phyloP scores from a whole-genome alignment of 164 flowering plant species.

The Chloranthus sessilifolius region DNA sequence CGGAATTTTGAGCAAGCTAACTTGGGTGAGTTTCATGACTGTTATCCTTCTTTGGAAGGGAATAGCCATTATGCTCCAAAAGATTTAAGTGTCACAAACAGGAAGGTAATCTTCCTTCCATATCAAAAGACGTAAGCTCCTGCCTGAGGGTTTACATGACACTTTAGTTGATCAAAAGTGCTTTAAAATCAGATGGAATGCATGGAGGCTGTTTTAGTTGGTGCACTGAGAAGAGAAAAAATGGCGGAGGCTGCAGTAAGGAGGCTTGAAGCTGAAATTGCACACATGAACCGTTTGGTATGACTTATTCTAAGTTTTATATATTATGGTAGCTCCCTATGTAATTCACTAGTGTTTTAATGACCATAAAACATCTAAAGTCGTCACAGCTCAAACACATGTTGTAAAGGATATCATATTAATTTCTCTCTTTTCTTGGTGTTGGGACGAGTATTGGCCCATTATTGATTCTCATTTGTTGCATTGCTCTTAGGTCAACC shows the following conservation, averaged over 20 bases:
- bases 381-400: neutral
- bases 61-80: slow-evolving; percentile 10
- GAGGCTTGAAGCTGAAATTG: slow-evolving; percentile 58
- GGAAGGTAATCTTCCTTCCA: slow-evolving; percentile 34
- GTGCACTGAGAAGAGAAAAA: slow-evolving; percentile 74
- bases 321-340: too few species aligned
- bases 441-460: neutral
- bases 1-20: slow-evolving; percentile 23
- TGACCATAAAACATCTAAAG: too few species aligned
- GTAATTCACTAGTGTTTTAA: too few species aligned
- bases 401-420: neutral
- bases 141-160: slow-evolving; percentile 1
- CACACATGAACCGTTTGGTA: slow-evolving; percentile 56
- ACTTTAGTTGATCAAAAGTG: neutral
- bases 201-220: slow-evolving; percentile 40
- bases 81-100: slow-evolving; percentile 9
- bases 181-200: slow-evolving; percentile 33
- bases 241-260: slow-evolving; percentile 36
- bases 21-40: slow-evolving; percentile 14
- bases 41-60: slow-evolving; percentile 17
- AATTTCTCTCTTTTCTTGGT: neutral
- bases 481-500: slow-evolving; percentile 35
- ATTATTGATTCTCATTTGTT: slow-evolving; percentile 3
- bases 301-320: slow-evolving; percentile 5
- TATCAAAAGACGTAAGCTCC: neutral